A percentile compares a stretch with the other conserved stretches of the same genome.
phyloP scores from a whole-genome alignment of 306 rosid genomes.

The Comarum palustre region DNA sequence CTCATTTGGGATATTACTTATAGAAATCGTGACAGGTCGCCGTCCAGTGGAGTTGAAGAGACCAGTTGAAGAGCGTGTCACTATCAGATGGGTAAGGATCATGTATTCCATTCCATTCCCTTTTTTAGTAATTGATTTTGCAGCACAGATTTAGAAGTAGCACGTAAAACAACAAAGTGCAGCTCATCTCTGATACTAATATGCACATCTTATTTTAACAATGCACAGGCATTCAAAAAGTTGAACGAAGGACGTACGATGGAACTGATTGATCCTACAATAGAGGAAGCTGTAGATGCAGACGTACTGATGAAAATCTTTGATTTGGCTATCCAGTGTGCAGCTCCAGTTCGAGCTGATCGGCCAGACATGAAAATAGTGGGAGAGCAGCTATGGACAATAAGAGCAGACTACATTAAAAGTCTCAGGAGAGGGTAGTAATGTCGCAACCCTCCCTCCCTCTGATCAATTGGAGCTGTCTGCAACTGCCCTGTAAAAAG shows the following conservation, averaged over 20 bases:
- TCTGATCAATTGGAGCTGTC: background rate
- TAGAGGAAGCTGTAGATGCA: conserved; percentile 60
- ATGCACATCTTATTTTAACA: background rate
- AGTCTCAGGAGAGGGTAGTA: conserved; percentile 45
- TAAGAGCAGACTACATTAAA: conserved; percentile 74
- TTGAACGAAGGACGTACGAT: conserved; percentile 46
- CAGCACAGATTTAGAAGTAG: background rate
- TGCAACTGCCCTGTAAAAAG: background rate
- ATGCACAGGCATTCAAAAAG: conserved; percentile 70
- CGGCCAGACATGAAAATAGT: conserved; percentile 88
- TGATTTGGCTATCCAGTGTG: conserved; percentile 77
- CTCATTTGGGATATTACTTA: conserved; percentile 87
- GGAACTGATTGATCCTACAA: conserved; percentile 66
- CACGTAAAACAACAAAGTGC: background rate
- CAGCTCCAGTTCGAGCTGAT: conserved; percentile 72
- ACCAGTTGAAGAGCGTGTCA: conserved; percentile 68
- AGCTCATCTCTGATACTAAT: background rate
- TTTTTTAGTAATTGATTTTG: background rate
- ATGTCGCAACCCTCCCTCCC: background rate
- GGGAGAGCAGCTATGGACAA: conserved; percentile 83
- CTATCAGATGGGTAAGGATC: conserved; percentile 81
- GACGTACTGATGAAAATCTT: conserved; percentile 58
- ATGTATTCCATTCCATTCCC: conserved; percentile 5
- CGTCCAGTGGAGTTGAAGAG: conserved; percentile 87
- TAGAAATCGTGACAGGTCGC: conserved; percentile 80